A percentile compares a stretch with the other conserved stretches of the same genome.
Evolutionary conservation across 2,329 filamentous ascomycete species (phyloP).

Genomic region (Curvularia verruculosa): DNA sequence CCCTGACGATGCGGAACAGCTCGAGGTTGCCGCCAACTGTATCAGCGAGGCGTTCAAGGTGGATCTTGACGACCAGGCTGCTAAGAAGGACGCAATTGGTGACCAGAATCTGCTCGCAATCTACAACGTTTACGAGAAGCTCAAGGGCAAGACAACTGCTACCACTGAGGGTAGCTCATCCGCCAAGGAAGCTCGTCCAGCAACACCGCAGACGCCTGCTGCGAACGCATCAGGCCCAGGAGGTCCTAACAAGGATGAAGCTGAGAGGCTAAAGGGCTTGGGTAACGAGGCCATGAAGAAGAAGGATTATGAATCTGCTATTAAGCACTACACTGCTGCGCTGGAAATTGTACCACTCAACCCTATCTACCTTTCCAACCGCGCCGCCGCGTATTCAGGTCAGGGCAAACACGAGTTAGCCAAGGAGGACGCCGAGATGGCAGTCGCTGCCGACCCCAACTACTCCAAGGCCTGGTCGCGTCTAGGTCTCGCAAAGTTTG

Average conservation of each 20-base stretch:
- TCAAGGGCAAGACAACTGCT: constrained; percentile 69
- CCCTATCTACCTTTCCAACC: constrained; percentile 96
- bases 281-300: constrained; percentile 95
- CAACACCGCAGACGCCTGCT: constrained; percentile 48
- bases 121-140: constrained; percentile 95
- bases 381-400: constrained; percentile 89
- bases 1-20: constrained; percentile 86
- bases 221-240: constrained; percentile 42
- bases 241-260: constrained; percentile 72
- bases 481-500: constrained; percentile 88
- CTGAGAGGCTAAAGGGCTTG: constrained; percentile 85
- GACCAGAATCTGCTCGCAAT: constrained; percentile 87
- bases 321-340: constrained; percentile 87
- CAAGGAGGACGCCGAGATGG: constrained; percentile 85
- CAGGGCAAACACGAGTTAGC: constrained; percentile 84
- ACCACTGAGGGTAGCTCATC: constrained; percentile 53
- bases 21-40: constrained; percentile 93
- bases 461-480: constrained; percentile 99
- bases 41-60: constrained; percentile 96
- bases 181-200: constrained; percentile 50
- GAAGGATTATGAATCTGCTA: constrained; percentile 85
- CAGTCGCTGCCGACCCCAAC: constrained; percentile 82
- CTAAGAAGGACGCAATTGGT: constrained; percentile 78
- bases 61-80: constrained; percentile 76
- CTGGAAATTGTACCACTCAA: constrained; percentile 81